Conservation (phyloP, 805 yeast species). For the Yarrowia sp. region DNA sequence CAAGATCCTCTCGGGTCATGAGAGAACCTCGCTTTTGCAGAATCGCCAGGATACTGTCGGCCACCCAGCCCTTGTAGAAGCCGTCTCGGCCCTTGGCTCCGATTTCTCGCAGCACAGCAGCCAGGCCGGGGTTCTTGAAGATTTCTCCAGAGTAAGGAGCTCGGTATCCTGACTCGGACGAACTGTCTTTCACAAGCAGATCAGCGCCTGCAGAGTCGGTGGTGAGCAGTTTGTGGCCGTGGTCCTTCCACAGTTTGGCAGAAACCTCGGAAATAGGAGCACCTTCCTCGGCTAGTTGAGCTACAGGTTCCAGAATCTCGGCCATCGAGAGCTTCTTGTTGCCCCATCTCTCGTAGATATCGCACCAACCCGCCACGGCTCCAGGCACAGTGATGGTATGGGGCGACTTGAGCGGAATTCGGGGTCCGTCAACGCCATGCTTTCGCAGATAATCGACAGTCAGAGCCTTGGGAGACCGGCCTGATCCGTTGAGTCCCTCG, state of each 20-base stretch:
- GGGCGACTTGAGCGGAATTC: slow-evolving; percentile 62
- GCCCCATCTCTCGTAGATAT: slow-evolving; percentile 73
- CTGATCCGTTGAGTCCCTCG: slow-evolving; percentile 76
- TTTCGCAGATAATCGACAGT: slow-evolving; percentile 58
- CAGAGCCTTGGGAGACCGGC: slow-evolving; percentile 64
- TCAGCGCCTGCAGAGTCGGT: slow-evolving; percentile 50
- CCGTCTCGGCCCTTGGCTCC: slow-evolving; percentile 67
- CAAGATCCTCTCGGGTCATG: slow-evolving; percentile 62
- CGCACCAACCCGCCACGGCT: slow-evolving; percentile 80
- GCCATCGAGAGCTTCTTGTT: slow-evolving; percentile 66
- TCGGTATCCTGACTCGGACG: slow-evolving; percentile 11
- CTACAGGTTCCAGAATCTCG: slow-evolving; percentile 57
- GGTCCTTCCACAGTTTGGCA: slow-evolving; percentile 58
- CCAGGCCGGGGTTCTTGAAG: slow-evolving; percentile 60
- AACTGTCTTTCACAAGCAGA: slow-evolving; percentile 48
- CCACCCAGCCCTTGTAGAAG: slow-evolving; percentile 74
- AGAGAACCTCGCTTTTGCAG: slow-evolving; percentile 63
- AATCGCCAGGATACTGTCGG: slow-evolving; percentile 65
- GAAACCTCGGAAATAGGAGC: slow-evolving; percentile 69
- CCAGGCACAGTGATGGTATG: slow-evolving; percentile 78
- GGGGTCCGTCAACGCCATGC: slow-evolving; percentile 55
- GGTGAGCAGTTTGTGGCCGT: slow-evolving; percentile 52
- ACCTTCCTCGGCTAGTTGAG: slow-evolving; percentile 72
- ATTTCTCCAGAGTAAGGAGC: slow-evolving; percentile 69
- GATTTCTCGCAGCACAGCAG: slow-evolving; percentile 59